Evolutionary conservation across 2,329 filamentous ascomycete genomes (phyloP), one percentile per base, ranked within the genome.

Genomic region (Cercospora sesami): DNA sequence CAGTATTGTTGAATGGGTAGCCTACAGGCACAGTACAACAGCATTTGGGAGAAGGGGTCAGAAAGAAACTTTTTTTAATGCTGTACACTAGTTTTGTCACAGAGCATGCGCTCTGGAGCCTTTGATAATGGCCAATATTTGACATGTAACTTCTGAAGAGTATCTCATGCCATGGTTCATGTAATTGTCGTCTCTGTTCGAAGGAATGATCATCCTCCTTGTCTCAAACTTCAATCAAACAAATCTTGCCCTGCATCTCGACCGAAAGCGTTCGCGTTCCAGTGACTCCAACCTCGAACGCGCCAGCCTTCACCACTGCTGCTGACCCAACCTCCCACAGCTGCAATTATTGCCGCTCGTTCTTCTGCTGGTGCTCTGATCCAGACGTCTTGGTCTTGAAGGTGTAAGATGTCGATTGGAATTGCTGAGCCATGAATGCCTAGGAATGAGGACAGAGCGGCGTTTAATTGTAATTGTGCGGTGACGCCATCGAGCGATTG

Each of bases 371-470:
- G 89, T 8, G 92, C 77, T 18, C 91, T 83, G 60, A 93, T 77
- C 89, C 90, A 92, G 65, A 86, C 86, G 59, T 87, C 82, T 5
- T 75, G 73, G 1, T 80, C 83, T 3, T 86, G 79, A 0, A 89
- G 81, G 72, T 89, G 87, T 36, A 94, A 83, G 21, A 94, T 87
- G 75, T 94, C 92, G 65, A 93, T 76, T 1, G 89, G 81, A 3
- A 94, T 88, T 10, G 87, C 87, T 1, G 84, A 80, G 10, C 92
- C 92, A 0, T 87, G 88, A 18, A 87, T 80, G 21, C 92, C 92
- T 1, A 94, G 85, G 73, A 91, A 93, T 69, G 90, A 86, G 1
- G 82, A 82, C 7, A 94, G 81, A 0, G 91, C 89, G 0, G 85
- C 78, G 1, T 85, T 86, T 72, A 91, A 86, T 75, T 91, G 89